Conservation (phyloP, 2,329 filamentous ascomycete genomes). For the Aspergillus sclerotialis region DNA sequence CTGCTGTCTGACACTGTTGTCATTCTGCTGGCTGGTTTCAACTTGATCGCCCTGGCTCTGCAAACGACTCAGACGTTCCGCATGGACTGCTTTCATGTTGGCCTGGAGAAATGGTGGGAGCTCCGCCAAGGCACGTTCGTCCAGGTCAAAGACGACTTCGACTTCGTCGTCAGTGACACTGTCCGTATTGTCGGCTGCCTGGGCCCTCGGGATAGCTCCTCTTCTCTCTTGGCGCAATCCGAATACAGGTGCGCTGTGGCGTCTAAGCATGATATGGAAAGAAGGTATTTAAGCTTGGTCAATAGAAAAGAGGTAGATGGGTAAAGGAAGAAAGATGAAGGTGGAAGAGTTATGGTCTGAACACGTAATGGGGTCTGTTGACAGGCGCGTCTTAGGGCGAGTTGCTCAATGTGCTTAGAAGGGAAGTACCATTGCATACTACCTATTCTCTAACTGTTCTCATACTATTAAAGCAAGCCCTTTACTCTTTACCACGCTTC, state of each 20-base stretch:
- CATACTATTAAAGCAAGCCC: too few species aligned
- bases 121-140: constrained; percentile 17
- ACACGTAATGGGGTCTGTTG: too few species aligned
- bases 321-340: background rate
- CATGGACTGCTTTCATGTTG: constrained; percentile 21
- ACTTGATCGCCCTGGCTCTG: too few species aligned
- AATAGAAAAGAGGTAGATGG: background rate
- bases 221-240: background rate
- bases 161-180: constrained; percentile 12
- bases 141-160: constrained; percentile 21
- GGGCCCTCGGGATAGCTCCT: background rate
- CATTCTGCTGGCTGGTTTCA: too few species aligned
- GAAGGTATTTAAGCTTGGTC: background rate
- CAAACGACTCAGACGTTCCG: constrained; percentile 14
- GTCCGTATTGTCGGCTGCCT: constrained; percentile 1
- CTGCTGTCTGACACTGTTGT: too few species aligned
- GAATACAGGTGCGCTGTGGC: background rate
- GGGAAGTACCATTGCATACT: too few species aligned
- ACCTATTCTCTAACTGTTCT: too few species aligned
- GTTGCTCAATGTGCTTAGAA: too few species aligned
- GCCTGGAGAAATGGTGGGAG: constrained; percentile 19
- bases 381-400: too few species aligned
- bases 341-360: too few species aligned
- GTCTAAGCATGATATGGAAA: background rate
- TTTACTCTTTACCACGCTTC: too few species aligned